Evolutionary conservation across 805 yeast genomes (phyloP).

Genomic region (Kregervanrija delftensis): DNA sequence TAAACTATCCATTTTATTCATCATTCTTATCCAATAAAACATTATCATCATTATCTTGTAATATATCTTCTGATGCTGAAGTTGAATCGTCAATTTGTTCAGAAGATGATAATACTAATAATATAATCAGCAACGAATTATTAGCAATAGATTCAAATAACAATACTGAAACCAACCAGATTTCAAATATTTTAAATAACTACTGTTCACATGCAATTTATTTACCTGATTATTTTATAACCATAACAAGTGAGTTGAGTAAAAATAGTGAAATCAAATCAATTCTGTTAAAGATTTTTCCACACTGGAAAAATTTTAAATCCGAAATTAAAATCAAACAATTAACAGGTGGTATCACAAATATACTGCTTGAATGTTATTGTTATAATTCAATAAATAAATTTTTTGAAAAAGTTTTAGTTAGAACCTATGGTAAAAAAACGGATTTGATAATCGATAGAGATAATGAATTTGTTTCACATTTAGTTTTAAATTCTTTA

Average conservation of each 20-base stretch:
- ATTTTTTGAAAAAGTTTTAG: slow-evolving; percentile 36
- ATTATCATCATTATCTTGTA: slow-evolving; percentile 12
- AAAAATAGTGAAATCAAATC: slow-evolving; percentile 29
- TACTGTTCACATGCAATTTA: slow-evolving; percentile 44
- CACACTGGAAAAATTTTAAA: slow-evolving; percentile 24
- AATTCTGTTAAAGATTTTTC: slow-evolving; percentile 38
- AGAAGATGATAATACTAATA: not conserved
- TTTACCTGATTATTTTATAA: slow-evolving; percentile 37
- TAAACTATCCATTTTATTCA: slow-evolving; percentile 11
- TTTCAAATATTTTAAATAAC: slow-evolving; percentile 15
- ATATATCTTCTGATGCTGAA: too few species aligned
- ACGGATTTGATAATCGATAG: slow-evolving; percentile 68
- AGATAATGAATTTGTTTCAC: slow-evolving; percentile 67
- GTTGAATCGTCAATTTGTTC: slow-evolving; percentile 4
- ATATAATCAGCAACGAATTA: not conserved
- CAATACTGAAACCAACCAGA: not conserved
- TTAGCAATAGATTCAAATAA: not conserved
- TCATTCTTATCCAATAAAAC: slow-evolving; percentile 21
- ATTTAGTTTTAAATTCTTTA: slow-evolving; percentile 50
- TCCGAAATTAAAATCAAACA: slow-evolving; percentile 32
- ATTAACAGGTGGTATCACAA: slow-evolving; percentile 59
- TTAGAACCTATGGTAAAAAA: slow-evolving; percentile 70
- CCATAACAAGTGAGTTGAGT: slow-evolving; percentile 24
- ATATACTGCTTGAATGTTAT: slow-evolving; percentile 47
- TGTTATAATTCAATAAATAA: not conserved